Evolutionary conservation across 352 stramenopile genomes (phyloP).

Genomic region (Pythium grandisporangium): DNA sequence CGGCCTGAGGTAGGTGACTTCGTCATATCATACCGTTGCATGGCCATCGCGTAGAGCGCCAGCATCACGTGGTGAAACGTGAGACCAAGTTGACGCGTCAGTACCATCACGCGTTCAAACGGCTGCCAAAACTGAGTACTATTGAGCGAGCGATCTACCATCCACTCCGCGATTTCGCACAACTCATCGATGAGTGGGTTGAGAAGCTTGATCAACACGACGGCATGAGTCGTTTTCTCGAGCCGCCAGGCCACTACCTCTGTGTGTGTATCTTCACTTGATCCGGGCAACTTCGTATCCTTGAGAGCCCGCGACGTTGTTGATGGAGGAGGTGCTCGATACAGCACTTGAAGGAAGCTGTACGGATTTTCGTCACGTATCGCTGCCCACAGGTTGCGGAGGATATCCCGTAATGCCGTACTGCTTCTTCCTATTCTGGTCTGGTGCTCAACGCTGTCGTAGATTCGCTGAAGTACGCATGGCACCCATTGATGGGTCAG

Average conservation of each 20-base stretch:
- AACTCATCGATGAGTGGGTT: slow-evolving; percentile 3
- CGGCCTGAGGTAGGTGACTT: background rate
- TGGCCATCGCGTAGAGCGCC: slow-evolving; percentile 12
- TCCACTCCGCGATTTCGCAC: slow-evolving; percentile 6
- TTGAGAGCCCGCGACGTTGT: no score
- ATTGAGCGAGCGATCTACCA: no score
- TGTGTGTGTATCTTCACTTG: background rate
- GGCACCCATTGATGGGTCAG: slow-evolving; percentile 14
- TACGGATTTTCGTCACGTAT: slow-evolving; percentile 13
- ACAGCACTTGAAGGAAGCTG: slow-evolving; percentile 10
- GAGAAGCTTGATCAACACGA: background rate
- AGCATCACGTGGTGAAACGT: slow-evolving; percentile 15
- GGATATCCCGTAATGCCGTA: slow-evolving; percentile 2
- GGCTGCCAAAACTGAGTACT: slow-evolving; percentile 13
- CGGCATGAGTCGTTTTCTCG: background rate
- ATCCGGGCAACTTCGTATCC: no score
- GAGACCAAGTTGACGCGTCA: slow-evolving; percentile 5
- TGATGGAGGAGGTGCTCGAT: slow-evolving; percentile 12
- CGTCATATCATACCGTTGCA: slow-evolving; percentile 6
- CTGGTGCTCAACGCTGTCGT: slow-evolving; percentile 8
- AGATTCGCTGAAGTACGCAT: slow-evolving; percentile 6
- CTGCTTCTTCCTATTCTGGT: slow-evolving; percentile 1
- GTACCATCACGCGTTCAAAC: slow-evolving; percentile 5
- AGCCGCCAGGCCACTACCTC: background rate
- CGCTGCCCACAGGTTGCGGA: slow-evolving; percentile 1